Conservation (phyloP, 2,329 filamentous ascomycete species). For the Neurospora crassa region DNA sequence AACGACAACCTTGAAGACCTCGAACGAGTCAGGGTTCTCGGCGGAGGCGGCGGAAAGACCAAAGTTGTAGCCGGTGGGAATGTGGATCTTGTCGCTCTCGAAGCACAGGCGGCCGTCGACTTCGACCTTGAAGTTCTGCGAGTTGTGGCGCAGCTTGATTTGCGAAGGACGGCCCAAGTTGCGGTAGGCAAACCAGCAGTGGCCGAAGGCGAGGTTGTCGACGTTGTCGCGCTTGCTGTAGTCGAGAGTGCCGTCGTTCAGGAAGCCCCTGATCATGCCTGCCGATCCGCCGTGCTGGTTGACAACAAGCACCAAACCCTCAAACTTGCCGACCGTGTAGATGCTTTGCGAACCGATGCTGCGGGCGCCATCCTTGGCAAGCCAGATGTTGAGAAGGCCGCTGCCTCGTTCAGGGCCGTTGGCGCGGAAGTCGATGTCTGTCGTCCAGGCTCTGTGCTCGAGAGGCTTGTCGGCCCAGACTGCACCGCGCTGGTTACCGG, state of each 20-base stretch:
- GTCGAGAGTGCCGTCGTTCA: conserved; percentile 82
- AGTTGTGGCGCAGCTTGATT: conserved; percentile 61
- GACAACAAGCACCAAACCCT: conserved; percentile 80
- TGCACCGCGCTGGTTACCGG: conserved; percentile 75
- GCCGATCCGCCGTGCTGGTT: conserved; percentile 70
- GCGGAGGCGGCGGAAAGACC: conserved; percentile 82
- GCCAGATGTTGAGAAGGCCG: conserved; percentile 93
- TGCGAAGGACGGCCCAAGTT: conserved; percentile 80
- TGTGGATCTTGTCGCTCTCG: conserved; percentile 64
- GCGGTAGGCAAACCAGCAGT: conserved; percentile 84
- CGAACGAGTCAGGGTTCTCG: conserved; percentile 89
- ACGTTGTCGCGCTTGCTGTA: conserved; percentile 68
- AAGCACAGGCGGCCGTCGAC: conserved; percentile 79
- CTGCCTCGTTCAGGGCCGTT: conserved; percentile 76
- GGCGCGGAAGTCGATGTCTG: conserved; percentile 79
- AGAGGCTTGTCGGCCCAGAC: conserved; percentile 65
- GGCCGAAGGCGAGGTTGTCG: conserved; percentile 82
- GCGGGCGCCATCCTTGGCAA: conserved; percentile 58
- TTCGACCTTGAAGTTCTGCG: conserved; percentile 61
- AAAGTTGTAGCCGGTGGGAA: conserved; percentile 75
- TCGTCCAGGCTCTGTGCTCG: conserved; percentile 62
- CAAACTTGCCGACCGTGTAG: conserved; percentile 76
- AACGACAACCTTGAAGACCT: conserved; percentile 79
- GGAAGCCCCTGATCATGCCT: conserved; percentile 80
- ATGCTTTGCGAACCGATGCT: conserved; percentile 64